Evolutionary conservation across 1,284 basidiomycete genomes (phyloP).

Genomic region (Apiotrichum veenhuisii): DNA sequence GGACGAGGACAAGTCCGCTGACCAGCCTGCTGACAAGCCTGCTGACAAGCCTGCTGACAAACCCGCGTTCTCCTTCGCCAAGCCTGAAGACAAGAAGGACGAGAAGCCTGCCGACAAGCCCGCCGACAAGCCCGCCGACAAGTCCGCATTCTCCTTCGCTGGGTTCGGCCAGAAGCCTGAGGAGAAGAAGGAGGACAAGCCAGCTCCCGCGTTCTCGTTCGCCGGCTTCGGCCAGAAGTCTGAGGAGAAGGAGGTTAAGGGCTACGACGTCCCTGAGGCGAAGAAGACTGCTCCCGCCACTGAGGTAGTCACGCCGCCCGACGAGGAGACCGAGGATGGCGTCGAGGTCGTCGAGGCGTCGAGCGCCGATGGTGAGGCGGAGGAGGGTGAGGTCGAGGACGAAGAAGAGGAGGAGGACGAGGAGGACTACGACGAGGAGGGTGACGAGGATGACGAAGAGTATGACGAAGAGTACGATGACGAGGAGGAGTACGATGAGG

Average conservation of each 20-base stretch:
- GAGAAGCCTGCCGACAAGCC: not conserved
- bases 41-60: not conserved
- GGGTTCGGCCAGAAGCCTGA: not conserved
- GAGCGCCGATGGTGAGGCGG: constrained; percentile 8
- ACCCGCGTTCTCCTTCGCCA: not conserved
- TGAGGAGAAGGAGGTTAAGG: not conserved
- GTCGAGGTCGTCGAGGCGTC: constrained; percentile 8
- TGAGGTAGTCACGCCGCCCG: not conserved
- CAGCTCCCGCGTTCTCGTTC: not conserved
- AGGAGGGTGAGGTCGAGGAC: constrained; percentile 10
- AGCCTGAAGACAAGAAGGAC: not conserved
- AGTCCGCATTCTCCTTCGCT: not conserved
- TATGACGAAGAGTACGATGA: constrained; percentile 18
- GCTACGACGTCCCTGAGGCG: not conserved
- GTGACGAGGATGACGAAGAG: constrained; percentile 19
- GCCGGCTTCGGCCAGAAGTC: not conserved
- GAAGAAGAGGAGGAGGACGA: constrained; percentile 26
- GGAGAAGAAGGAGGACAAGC: constrained; percentile 1
- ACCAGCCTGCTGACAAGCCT: not conserved
- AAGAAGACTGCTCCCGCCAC: not conserved
- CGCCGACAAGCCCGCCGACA: not conserved
- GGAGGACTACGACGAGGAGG: constrained; percentile 19
- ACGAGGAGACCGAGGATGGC: not conserved
- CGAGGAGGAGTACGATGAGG: constrained; percentile 24
- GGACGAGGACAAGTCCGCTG: not conserved